Evolutionary conservation across 768 basidiomycete genomes (phyloP).

Genomic region (Mycena venus): DNA sequence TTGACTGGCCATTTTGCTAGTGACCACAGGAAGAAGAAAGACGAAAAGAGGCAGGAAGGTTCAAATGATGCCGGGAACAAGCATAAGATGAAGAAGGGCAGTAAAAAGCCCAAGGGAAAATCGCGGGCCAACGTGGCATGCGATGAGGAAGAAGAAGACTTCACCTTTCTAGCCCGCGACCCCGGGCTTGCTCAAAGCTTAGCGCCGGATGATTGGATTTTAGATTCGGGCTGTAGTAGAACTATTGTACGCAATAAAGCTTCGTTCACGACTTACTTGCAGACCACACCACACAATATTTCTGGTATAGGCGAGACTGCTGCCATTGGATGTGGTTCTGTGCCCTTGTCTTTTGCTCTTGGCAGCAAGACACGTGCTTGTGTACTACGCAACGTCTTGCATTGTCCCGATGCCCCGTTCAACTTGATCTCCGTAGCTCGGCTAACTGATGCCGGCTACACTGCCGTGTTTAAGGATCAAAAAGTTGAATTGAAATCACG

Average conservation of each 20-base stretch:
- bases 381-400: conserved; percentile 9
- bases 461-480: not conserved
- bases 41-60: not conserved
- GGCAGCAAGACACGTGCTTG: not conserved
- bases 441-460: conserved; percentile 23
- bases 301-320: conserved; percentile 17
- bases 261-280: conserved; percentile 19
- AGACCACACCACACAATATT: conserved; percentile 29
- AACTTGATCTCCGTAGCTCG: conserved; percentile 9
- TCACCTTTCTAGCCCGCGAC: conserved; percentile 22
- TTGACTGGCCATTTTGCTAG: conserved; percentile 17
- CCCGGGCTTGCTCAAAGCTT: not conserved
- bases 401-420: conserved; percentile 17
- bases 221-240: conserved; percentile 32
- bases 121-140: conserved; percentile 17
- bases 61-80: too few relatives aligned
- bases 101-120: too few relatives aligned
- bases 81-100: too few relatives aligned
- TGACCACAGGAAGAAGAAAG: conserved; percentile 22
- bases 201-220: conserved; percentile 29
- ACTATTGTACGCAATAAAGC: conserved; percentile 31
- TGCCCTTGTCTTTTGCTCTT: conserved; percentile 17
- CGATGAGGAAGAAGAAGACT: conserved; percentile 8
- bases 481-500: conserved; percentile 14
- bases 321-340: conserved; percentile 17